Conservation (phyloP, 257 asterid genomes). For the Scutellaria barbata region DNA sequence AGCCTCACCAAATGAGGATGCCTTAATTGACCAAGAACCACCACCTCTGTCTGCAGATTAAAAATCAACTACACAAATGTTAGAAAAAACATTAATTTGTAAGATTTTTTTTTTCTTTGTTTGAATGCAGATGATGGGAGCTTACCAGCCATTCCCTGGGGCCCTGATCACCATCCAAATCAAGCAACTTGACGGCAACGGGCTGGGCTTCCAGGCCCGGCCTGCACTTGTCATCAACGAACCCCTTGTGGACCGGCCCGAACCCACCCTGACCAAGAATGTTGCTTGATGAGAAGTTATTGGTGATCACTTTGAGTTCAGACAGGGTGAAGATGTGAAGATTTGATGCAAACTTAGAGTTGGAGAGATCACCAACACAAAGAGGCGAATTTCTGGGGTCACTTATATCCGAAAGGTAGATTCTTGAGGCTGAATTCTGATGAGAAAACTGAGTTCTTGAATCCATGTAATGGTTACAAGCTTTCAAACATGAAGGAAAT, state of each 20-base stretch:
- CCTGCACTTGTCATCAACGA: conserved; percentile 57
- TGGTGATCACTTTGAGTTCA: conserved; percentile 57
- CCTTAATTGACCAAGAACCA: conserved; percentile 77
- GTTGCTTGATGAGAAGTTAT: conserved; percentile 54
- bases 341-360: conserved; percentile 57
- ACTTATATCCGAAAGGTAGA: conserved; percentile 65
- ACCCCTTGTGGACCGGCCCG: conserved; percentile 93
- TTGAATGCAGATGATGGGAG: not conserved
- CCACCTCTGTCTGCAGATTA: conserved; percentile 66
- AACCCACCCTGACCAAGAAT: conserved; percentile 90
- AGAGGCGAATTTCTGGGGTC: conserved; percentile 55
- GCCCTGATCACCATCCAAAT: conserved; percentile 80
- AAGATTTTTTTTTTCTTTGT: not conserved
- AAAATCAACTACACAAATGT: not conserved
- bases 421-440: conserved; percentile 44
- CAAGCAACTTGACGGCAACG: conserved; percentile 81
- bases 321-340: conserved; percentile 68
- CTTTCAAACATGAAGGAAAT: conserved; percentile 40
- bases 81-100: not conserved
- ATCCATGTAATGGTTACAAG: conserved; percentile 14
- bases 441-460: conserved; percentile 30
- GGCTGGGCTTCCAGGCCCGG: conserved; percentile 78
- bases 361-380: conserved; percentile 58
- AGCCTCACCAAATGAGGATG: conserved; percentile 80
- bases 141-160: conserved; percentile 87